Percentiles rank a stretch among this genome's conserved stretches.
Evolutionary conservation across 306 rosid genomes (phyloP).

Genomic region (Inga leiocalycina): DNA sequence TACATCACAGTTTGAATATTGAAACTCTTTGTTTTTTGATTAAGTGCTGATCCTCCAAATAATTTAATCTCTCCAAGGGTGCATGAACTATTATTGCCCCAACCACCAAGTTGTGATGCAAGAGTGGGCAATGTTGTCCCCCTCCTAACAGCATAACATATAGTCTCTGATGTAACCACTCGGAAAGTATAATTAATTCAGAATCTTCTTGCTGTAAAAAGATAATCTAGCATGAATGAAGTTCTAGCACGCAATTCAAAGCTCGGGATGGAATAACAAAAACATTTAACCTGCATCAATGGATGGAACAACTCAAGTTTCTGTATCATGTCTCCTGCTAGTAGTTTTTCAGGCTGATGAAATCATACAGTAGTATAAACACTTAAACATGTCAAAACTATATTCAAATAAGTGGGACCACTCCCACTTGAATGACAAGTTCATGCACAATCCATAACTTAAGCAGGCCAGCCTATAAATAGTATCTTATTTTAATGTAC

Average conservation of each 20-base stretch:
- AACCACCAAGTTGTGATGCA: conserved; percentile 19
- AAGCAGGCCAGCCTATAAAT: conserved; percentile 10
- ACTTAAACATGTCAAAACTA: background rate
- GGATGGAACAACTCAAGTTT: background rate
- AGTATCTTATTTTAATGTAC: background rate
- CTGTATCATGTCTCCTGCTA: background rate
- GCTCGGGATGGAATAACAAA: background rate
- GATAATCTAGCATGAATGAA: background rate
- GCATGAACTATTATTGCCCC: conserved; percentile 32
- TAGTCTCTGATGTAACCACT: conserved; percentile 22
- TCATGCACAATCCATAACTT: conserved; percentile 24
- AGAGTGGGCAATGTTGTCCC: conserved; percentile 41
- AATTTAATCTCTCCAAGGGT: conserved; percentile 1
- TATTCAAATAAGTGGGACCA: conserved; percentile 20
- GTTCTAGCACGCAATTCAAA: background rate
- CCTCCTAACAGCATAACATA: conserved; percentile 33
- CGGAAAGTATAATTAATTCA: background rate
- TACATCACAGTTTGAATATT: conserved; percentile 17
- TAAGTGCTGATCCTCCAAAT: background rate
- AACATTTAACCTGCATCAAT: background rate
- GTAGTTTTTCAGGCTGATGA: background rate
- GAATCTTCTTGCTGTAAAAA: background rate
- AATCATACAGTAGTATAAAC: background rate
- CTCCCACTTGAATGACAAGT: conserved; percentile 14
- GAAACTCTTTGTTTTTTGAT: conserved; percentile 3